A percentile compares a stretch with the other conserved stretches of the same genome.
These are phyloP conservation scores for Ramularia endophylla DNA, from an alignment of 2,329 filamentous ascomycete genomes.

Conservation along the genomic window DNA sequence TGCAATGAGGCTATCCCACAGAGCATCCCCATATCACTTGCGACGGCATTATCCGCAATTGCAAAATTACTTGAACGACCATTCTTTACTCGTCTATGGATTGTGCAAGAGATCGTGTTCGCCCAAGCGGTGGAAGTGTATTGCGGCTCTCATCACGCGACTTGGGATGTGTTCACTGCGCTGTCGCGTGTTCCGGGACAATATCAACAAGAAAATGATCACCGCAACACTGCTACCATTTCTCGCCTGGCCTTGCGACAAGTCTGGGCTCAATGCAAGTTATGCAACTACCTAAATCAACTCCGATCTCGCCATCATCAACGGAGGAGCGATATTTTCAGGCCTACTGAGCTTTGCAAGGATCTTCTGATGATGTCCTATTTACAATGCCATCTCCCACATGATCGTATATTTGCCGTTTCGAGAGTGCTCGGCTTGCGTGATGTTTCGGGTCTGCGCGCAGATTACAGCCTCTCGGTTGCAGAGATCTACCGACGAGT, in stretches of 20 bases:
- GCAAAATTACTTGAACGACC: constrained; percentile 8
- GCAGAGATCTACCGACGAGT: constrained; percentile 7
- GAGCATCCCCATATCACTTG: not conserved
- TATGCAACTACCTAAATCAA: constrained; percentile 9
- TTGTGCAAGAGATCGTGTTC: constrained; percentile 8
- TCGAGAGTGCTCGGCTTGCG: constrained; percentile 6
- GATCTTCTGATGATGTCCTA: constrained; percentile 8
- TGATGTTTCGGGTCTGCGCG: not conserved
- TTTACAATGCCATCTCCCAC: constrained; percentile 2
- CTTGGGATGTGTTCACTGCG: constrained; percentile 6
- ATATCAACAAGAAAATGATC: not conserved
- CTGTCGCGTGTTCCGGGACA: constrained; percentile 7
- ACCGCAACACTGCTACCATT: not conserved
- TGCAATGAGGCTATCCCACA: not conserved
- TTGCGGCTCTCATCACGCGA: constrained; percentile 4
- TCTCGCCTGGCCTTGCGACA: constrained; percentile 4
- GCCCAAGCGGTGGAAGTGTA: constrained; percentile 3
- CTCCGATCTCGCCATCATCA: constrained; percentile 2
- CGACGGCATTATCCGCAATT: constrained; percentile 4
- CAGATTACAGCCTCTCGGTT: constrained; percentile 5
- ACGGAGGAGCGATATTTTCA: constrained; percentile 1
- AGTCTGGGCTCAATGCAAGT: constrained; percentile 8
- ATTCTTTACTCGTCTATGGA: constrained; percentile 7
- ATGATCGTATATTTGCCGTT: constrained; percentile 8
- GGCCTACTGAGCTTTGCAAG: constrained; percentile 6